Conservation (phyloP, 805 yeast species). For the Phaffomyces thermotolerans region DNA sequence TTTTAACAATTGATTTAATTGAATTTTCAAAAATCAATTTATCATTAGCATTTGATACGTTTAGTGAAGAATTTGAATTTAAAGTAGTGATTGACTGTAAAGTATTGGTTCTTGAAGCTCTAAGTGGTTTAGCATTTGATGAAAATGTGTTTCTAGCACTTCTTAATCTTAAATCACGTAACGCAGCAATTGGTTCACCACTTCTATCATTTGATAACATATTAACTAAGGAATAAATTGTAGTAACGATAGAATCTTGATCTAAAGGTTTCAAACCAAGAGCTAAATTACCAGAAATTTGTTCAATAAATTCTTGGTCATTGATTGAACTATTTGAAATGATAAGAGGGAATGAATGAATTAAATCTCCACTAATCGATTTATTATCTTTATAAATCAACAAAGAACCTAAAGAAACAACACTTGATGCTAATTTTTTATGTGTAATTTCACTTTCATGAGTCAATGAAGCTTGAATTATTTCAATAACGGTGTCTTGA, state of each 20-base stretch:
- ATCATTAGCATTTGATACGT: slow-evolving; percentile 6
- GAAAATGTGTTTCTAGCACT: slow-evolving; percentile 20
- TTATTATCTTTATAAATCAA: slow-evolving; percentile 34
- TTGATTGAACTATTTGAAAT: slow-evolving; percentile 37
- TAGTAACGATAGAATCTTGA: slow-evolving; percentile 77
- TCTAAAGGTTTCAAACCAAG: slow-evolving; percentile 59
- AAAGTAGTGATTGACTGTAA: slow-evolving; percentile 9
- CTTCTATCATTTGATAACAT: slow-evolving; percentile 50
- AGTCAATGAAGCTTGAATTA: slow-evolving; percentile 45
- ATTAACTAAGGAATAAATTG: slow-evolving; percentile 79
- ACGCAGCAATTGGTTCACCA: slow-evolving; percentile 28
- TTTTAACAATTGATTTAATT: slow-evolving; percentile 56
- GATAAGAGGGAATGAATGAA: slow-evolving; percentile 42
- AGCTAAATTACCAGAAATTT: slow-evolving; percentile 53
- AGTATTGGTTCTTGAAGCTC: slow-evolving; percentile 19
- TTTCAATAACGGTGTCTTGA: slow-evolving; percentile 34
- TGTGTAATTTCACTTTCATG: slow-evolving; percentile 48
- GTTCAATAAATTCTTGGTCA: slow-evolving; percentile 40
- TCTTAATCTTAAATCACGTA: slow-evolving; percentile 29
- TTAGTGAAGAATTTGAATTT: slow-evolving; percentile 2
- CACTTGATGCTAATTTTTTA: slow-evolving; percentile 41
- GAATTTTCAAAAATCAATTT: slow-evolving; percentile 51
- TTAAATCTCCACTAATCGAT: slow-evolving; percentile 26
- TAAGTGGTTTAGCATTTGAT: slow-evolving; percentile 4
- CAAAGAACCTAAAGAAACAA: slow-evolving; percentile 50